Percentiles rank a stretch among this genome's conserved stretches.
Evolutionary conservation across 129 eudicot species (phyloP).

Genomic region (Calendula officinalis): DNA sequence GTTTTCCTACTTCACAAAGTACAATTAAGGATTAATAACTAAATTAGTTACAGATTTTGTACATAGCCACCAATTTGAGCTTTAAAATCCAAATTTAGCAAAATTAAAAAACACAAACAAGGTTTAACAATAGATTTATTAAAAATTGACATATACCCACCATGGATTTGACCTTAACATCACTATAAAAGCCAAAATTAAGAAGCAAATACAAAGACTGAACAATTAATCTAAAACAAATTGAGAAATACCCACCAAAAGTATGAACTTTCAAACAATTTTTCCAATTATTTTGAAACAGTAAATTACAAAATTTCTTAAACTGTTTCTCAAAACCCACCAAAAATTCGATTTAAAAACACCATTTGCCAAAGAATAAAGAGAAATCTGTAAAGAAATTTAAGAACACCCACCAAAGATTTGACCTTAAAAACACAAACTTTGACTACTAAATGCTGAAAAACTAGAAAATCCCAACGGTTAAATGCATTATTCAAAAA

Average conservation of each 20-base stretch:
- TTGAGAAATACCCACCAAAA: constrained; percentile 19
- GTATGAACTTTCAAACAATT: neutral
- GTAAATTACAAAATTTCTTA: constrained; percentile 2
- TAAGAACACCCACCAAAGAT: constrained; percentile 15
- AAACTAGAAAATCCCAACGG: neutral
- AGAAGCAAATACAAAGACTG: neutral
- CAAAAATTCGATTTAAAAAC: constrained; percentile 8
- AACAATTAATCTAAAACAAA: constrained; percentile 1
- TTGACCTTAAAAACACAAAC: constrained; percentile 17
- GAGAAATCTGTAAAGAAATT: constrained; percentile 9
- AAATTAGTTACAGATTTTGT: neutral
- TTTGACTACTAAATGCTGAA: constrained; percentile 13
- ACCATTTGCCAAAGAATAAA: neutral
- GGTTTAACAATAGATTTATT: neutral
- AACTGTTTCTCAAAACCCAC: constrained; percentile 4
- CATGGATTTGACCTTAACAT: constrained; percentile 4
- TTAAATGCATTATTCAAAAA: constrained; percentile 9
- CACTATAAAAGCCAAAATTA: neutral
- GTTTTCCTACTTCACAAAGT: constrained; percentile 5
- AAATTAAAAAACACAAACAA: constrained; percentile 7
- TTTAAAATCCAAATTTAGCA: neutral
- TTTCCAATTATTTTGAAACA: neutral
- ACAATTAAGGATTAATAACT: constrained; percentile 16
- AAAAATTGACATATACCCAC: constrained; percentile 9
- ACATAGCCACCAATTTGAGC: constrained; percentile 7